Base-by-base conservation (phyloP, 192 early-diverging fungal species). In the Coemansia sp. region DNA sequence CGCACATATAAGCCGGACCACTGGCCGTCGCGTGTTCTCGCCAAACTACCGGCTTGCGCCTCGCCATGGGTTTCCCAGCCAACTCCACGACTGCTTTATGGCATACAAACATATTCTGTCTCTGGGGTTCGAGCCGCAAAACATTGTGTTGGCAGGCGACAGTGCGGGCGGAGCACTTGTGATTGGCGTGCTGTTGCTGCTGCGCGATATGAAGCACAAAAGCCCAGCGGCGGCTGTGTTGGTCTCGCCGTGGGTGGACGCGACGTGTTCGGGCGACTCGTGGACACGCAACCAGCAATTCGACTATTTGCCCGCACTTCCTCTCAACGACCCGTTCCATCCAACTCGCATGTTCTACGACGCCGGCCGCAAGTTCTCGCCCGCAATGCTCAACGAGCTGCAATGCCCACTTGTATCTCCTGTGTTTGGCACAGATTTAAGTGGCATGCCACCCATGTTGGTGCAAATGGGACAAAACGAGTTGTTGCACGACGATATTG, bases 61-160 rank as follows among this genome's bases (percentile, higher is more conserved):
- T 6, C 54, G 60, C 0, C 34, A 62, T 36, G 68, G 68, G 53
- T 80, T 74, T 44, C 77, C 77, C 19, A 72, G 86, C 52, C 92
- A 90, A 28, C 62, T 97, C 8, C 84, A 91, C 31, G 95, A 97
- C 77, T 86, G 88, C 44, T 57, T 95, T 31, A 82, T 88, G 28
- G 86, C 91, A 0, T 95, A 93, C 70, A 56, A 84, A 5, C 87
- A 83, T 49, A 75, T 96, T 4, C 65, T 89, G 31, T n/a, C 34
- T 12, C 49, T 49, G 2, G 80, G 80, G 3, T 82, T 76, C 36
- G 52, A 60, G 52, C 74, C 80, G 2, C 51, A 68, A 25, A 73
- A 76, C 19, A 72, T 82, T 17, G 37, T 71, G 5, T n/a, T 82
- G 2, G 28, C 67, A 4, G 80, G 80, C 10, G 80, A 82, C 46